Conservation (phyloP, 1,284 basidiomycete species). For the Boletus semigastroideus region DNA sequence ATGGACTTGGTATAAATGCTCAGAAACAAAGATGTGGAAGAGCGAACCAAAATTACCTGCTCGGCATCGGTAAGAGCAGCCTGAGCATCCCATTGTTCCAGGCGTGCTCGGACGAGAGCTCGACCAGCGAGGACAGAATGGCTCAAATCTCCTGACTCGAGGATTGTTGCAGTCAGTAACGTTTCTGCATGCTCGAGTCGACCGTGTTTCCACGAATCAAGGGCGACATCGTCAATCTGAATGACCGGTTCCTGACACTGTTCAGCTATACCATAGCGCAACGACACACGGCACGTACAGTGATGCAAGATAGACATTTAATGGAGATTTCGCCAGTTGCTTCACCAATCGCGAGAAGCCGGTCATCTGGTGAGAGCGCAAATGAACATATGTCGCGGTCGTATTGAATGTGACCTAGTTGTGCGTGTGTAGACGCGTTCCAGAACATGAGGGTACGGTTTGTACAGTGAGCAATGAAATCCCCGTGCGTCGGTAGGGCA, state of each 20-base stretch:
- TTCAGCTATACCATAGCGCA: no score
- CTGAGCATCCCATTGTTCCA: background rate
- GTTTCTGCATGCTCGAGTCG: background rate
- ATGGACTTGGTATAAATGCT: background rate
- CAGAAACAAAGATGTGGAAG: background rate
- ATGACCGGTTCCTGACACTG: background rate
- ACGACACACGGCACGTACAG: background rate
- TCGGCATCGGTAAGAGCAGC: background rate
- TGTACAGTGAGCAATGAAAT: background rate
- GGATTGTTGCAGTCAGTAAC: background rate
- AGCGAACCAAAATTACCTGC: background rate
- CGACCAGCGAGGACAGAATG: background rate
- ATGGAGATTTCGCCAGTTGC: background rate
- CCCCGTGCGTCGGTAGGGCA: background rate
- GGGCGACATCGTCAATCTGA: background rate
- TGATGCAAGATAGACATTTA: background rate
- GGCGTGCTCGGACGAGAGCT: background rate
- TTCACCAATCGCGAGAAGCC: background rate
- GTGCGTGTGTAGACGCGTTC: background rate
- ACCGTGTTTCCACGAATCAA: background rate
- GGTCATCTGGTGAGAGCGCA: background rate
- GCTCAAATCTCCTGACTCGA: background rate
- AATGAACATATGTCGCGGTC: background rate
- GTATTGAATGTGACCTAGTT: background rate
- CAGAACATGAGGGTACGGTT: background rate